A percentile compares a stretch with the other conserved stretches of the same genome.
phyloP scores from a whole-genome alignment of 2,329 filamentous ascomycete species.

The Verruconis gallopava region DNA sequence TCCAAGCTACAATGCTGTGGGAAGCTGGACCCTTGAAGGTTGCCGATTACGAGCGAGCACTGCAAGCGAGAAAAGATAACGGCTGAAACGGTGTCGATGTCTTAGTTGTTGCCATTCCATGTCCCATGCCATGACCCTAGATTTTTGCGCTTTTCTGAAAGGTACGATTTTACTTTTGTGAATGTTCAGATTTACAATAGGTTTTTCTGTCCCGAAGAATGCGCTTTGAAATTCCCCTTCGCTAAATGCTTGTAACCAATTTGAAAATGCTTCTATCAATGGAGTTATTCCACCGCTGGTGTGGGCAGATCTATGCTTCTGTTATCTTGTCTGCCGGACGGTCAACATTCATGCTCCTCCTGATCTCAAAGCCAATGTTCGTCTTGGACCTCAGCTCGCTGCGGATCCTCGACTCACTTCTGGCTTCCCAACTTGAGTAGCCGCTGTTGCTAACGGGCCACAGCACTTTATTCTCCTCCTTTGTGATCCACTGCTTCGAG shows the following conservation, averaged over 20 bases:
- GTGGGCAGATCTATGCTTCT: not conserved
- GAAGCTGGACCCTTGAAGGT: constrained; percentile 60
- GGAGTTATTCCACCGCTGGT: no score
- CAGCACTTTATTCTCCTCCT: constrained; percentile 39
- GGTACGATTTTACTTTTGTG: not conserved
- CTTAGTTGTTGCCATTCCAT: no score
- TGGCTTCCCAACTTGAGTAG: constrained; percentile 4
- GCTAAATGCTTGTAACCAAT: constrained; percentile 1
- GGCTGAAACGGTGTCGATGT: no score
- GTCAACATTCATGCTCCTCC: constrained; percentile 4
- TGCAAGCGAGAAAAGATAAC: constrained; percentile 6
- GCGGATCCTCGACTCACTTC: constrained; percentile 6
- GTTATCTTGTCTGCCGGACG: not conserved
- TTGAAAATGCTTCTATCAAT: no score
- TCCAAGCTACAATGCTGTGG: constrained; percentile 73
- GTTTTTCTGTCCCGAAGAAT: not conserved
- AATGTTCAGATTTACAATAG: not conserved
- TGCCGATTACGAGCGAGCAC: constrained; percentile 53
- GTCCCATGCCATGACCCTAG: no score
- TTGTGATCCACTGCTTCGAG: constrained; percentile 38
- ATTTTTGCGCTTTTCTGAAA: no score
- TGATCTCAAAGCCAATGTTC: constrained; percentile 7
- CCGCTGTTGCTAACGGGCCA: constrained; percentile 36
- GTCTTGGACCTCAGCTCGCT: constrained; percentile 9
- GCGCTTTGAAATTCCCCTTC: not conserved